phyloP scores from a whole-genome alignment of 208 protist genomes.

The Eutreptiella sp. region DNA sequence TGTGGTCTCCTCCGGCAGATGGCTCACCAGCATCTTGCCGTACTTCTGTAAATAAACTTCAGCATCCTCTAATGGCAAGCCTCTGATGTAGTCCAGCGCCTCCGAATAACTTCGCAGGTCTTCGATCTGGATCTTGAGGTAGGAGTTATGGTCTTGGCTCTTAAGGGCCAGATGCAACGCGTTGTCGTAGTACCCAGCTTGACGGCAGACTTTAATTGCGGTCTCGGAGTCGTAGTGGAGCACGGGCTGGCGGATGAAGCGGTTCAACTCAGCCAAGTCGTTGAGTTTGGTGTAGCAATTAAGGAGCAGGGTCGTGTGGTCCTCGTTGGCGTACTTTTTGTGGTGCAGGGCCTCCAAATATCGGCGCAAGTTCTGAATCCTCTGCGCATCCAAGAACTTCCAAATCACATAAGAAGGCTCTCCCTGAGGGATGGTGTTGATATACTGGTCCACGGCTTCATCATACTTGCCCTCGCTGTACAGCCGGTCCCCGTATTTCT shows the following conservation, averaged over 20 bases:
- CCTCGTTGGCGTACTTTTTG: conserved; percentile 59
- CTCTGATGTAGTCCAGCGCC: conserved; percentile 61
- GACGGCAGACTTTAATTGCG: conserved; percentile 83
- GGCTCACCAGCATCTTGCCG: conserved; percentile 61
- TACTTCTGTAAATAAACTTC: conserved; percentile 68
- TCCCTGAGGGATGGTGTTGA: conserved; percentile 80
- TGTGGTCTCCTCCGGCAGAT: conserved; percentile 48
- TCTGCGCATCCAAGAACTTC: conserved; percentile 85
- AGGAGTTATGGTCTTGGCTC: conserved; percentile 66
- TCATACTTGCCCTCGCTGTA: conserved; percentile 64
- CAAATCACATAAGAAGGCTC: conserved; percentile 95
- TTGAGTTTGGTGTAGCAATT: conserved; percentile 94
- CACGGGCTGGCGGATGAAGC: conserved; percentile 79
- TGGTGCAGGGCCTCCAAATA: conserved; percentile 83
- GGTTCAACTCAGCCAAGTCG: conserved; percentile 69
- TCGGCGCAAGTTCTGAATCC: conserved; percentile 80
- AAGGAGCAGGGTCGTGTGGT: conserved; percentile 92
- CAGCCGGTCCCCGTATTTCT: conserved; percentile 86
- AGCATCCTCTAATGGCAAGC: conserved; percentile 65
- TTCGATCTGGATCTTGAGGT: conserved; percentile 75
- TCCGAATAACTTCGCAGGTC: conserved; percentile 52
- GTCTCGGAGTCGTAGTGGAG: conserved; percentile 84
- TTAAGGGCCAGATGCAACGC: conserved; percentile 71
- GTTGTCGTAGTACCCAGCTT: conserved; percentile 75
- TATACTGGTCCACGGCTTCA: conserved; percentile 84